Conservation (phyloP, 2,329 filamentous ascomycete species). For the Diplodia sapinea region DNA sequence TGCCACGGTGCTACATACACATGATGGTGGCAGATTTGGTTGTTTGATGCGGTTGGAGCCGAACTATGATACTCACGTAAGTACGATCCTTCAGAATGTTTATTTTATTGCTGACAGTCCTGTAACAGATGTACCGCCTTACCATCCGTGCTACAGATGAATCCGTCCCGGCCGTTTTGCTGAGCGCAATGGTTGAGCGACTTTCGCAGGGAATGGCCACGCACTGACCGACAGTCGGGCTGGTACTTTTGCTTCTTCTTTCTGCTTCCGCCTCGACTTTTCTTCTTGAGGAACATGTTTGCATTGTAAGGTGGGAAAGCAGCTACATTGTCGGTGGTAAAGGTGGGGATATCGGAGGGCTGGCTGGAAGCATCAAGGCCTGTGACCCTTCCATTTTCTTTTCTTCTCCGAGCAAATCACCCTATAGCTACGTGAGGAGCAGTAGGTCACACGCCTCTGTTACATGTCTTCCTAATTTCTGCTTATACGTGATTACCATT, state of each 20-base stretch:
- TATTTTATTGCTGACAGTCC: conserved; percentile 32
- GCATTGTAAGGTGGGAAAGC: conserved; percentile 18
- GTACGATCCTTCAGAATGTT: conserved; percentile 41
- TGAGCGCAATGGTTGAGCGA: conserved; percentile 87
- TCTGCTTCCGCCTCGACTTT: not conserved
- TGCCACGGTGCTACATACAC: conserved; percentile 82
- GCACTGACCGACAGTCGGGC: not conserved
- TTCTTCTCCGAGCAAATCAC: conserved; percentile 5
- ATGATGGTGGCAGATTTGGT: conserved; percentile 81
- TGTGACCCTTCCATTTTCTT: not conserved
- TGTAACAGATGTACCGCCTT: conserved; percentile 85
- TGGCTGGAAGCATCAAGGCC: conserved; percentile 4
- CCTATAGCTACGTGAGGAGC: conserved; percentile 3
- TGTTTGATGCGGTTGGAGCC: conserved; percentile 93
- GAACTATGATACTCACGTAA: conserved; percentile 88
- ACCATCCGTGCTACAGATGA: conserved; percentile 96
- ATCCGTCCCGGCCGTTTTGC: conserved; percentile 75
- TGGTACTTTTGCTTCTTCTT: not conserved
- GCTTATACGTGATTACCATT: not conserved
- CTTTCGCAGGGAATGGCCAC: conserved; percentile 61
- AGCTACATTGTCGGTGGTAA: conserved; percentile 2
- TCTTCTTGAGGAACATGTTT: not conserved
- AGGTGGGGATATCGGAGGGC: not conserved
- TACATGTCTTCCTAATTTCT: conserved; percentile 12
- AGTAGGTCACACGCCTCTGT: not conserved